A percentile compares a stretch with the other conserved stretches of the same genome.
phyloP scores from a whole-genome alignment of 2,329 filamentous ascomycete species.

The Ascocoryne sarcoides region DNA sequence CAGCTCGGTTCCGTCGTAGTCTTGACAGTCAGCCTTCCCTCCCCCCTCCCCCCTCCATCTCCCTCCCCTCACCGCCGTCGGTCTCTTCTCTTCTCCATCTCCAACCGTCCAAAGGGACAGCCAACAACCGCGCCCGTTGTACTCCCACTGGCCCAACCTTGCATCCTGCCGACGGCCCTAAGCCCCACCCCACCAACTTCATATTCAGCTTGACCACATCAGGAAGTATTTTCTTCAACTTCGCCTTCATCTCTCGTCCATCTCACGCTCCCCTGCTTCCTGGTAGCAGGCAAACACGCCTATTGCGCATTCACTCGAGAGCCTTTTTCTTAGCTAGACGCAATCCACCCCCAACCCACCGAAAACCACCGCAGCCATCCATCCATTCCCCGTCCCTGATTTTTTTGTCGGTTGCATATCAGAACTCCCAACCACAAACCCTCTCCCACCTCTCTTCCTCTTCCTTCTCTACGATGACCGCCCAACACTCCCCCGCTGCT shows the following conservation, averaged over 20 bases:
- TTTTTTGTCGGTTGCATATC: constrained; percentile 19
- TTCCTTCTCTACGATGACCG: constrained; percentile 26
- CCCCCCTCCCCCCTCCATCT: neutral
- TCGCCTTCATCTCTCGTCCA: constrained; percentile 2
- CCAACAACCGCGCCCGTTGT: neutral
- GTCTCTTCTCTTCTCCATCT: neutral
- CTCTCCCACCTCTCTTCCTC: constrained; percentile 14
- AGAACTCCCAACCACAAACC: constrained; percentile 12
- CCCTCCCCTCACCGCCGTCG: neutral
- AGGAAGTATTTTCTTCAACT: constrained; percentile 1
- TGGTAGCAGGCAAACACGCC: neutral
- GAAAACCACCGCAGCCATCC: constrained; percentile 10
- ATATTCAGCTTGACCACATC: constrained; percentile 4
- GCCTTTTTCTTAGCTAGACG: constrained; percentile 6
- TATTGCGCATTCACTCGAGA: constrained; percentile 1
- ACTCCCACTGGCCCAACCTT: neutral
- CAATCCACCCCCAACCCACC: constrained; percentile 8
- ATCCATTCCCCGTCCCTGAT: constrained; percentile 14
- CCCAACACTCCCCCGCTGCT: constrained; percentile 13
- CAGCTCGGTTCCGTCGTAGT: no score
- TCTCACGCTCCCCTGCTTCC: constrained; percentile 2
- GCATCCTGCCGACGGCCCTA: neutral
- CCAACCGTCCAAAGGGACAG: neutral
- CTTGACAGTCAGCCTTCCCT: neutral
- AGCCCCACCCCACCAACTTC: neutral